These are phyloP conservation scores for Vanrija pseudolonga DNA, from an alignment of 1,284 basidiomycete genomes.

Conservation along the genomic window DNA sequence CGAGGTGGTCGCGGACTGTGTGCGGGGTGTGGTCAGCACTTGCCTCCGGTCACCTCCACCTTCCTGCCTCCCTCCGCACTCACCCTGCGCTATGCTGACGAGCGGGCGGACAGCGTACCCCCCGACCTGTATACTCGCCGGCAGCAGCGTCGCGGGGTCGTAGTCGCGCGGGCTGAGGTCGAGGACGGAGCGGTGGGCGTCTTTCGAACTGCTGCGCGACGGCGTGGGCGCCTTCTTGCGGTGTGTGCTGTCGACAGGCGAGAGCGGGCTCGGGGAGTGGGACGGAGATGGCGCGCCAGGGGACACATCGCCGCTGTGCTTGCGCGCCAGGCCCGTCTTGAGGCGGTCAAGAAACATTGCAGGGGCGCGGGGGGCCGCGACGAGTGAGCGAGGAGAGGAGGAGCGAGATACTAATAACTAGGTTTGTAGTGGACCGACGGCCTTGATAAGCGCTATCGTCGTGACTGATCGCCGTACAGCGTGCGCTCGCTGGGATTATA, in stretches of 20 bases:
- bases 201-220: neutral
- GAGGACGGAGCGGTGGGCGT: slow-evolving; percentile 14
- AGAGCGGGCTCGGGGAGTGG: neutral
- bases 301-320: neutral
- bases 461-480: too few species aligned
- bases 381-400: neutral
- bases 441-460: too few species aligned
- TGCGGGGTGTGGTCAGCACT: neutral
- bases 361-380: neutral
- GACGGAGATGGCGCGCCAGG: too few species aligned
- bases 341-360: slow-evolving; percentile 3
- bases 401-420: too few species aligned
- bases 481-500: too few species aligned
- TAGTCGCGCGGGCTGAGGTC: slow-evolving; percentile 21
- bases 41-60: neutral
- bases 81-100: slow-evolving; percentile 9
- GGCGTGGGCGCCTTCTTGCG: slow-evolving; percentile 1
- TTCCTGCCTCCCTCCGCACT: neutral
- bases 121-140: slow-evolving; percentile 17
- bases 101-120: slow-evolving; percentile 8
- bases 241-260: neutral
- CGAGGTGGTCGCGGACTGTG: slow-evolving; percentile 26
- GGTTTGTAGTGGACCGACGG: too few species aligned
- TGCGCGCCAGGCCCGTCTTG: neutral
- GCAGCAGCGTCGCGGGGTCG: slow-evolving; percentile 19